Percentiles rank a stretch among this genome's conserved stretches.
Evolutionary conservation across 75 land plant species (phyloP).

Genomic region (Sequoia sempervirens): DNA sequence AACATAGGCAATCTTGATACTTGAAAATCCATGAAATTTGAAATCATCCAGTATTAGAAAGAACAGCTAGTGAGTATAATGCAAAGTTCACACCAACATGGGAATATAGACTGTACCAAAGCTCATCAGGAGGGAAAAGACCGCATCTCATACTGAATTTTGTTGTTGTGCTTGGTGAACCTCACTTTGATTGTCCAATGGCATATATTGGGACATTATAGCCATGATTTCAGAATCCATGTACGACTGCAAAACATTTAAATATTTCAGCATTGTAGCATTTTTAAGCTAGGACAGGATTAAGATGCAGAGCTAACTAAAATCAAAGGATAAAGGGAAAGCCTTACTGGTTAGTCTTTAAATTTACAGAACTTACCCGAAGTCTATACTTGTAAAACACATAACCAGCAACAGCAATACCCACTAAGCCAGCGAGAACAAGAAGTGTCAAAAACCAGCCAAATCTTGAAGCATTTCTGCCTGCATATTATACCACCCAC

Average conservation of each 20-base stretch:
- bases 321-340: neutral
- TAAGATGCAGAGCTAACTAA: neutral
- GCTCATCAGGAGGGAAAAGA: neutral
- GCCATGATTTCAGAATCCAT: constrained; percentile 98
- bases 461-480: constrained; percentile 35
- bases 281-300: neutral
- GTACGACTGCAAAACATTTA: constrained; percentile 61
- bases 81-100: neutral
- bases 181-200: constrained; percentile 72
- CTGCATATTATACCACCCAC: constrained; percentile 25
- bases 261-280: neutral
- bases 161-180: constrained; percentile 34
- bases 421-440: constrained; percentile 37
- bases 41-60: neutral
- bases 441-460: constrained; percentile 48
- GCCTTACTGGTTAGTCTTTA: neutral
- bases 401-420: constrained; percentile 35
- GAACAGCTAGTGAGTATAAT: neutral
- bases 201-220: constrained; percentile 97
- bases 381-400: constrained; percentile 69
- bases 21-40: neutral
- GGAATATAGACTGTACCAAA: neutral
- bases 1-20: neutral
- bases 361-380: constrained; percentile 37
- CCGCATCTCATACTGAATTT: constrained; percentile 9